Base-by-base conservation (phyloP, 164 flowering plant genomes). In the Buxus sempervirens region DNA sequence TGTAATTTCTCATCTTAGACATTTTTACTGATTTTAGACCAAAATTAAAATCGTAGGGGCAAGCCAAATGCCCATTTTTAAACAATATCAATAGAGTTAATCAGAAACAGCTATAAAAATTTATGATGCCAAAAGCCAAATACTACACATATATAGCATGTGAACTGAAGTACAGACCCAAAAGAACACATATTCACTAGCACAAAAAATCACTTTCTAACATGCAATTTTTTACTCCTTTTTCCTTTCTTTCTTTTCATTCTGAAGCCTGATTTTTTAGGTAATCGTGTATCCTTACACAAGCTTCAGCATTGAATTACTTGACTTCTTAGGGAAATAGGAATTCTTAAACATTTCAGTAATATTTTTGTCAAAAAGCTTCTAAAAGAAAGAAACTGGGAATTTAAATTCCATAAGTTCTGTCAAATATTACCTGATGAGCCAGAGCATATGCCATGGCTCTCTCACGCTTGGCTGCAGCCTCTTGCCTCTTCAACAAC, bases 391-490 rank as follows among this genome's bases (percentile, higher is more conserved):
- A 25, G 0, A 14, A 38, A 1, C 27, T 58, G 61, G n/a, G n/a
- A 6, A 24, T 58, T 58, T 26, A 26, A 15, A 8, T 26, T 16
- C 38, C n/a, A 26, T 2, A 26, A 5, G 27, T n/a, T 53, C 59
- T 36, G 23, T 27, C n/a, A 54, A 23, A 60, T 26, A 42, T 77
- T 76, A 95, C 98, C 93, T 95, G 98, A 83, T 90, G 92, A 70
- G 98, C 83, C 70, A 92, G 73, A 58, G 97, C 98, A 85, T 95
- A 95, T n/a, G 98, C 98, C 97, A 86, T 90, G 57, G 98, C 97
- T 79, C 98, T 92, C 83, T 95, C 98, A 70, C 98, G 96, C 81
- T 92, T 95, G 67, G 94, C 97, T 28, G 98, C 98, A 60, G 98
- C 98, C 71, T 95, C 97, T 79, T 95, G 95, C 78, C 98, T 84